Base-by-base conservation (phyloP, 768 basidiomycete genomes). In the Amanita phalloides region DNA sequence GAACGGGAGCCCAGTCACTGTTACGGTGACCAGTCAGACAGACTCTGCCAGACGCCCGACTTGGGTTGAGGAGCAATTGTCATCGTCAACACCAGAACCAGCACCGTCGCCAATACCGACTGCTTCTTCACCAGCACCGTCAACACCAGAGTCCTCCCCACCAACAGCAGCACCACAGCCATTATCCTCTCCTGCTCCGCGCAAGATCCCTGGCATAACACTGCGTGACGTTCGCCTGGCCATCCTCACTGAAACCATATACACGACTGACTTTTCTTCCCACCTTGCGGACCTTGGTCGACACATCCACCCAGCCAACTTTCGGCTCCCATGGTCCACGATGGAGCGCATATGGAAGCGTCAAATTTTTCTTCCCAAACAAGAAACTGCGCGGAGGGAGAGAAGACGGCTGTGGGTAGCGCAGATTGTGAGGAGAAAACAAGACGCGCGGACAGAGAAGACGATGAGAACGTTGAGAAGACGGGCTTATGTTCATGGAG, bases 271-370 rank as follows among this genome's bases (percentile, higher is more conserved):
- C 17, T 53, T 41, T 28, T 10, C 39, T 1, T 47, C 45, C 17
- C 53, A 53, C 17, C 37, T 53, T 20, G 20, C 41, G 9, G n/a
- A 25, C 23, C 53, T 53, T 13, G 46, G 51, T 20, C 45, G 45
- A 8, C 45, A 47, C 44, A 32, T 53, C 23, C 46, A 53, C 39
- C 45, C 47, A 10, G 6, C 53, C 17, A 52, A 52, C 51, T 52
- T 52, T 28, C 45, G 53, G 14, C 46, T 53, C 2, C 43, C 53
- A 4, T 53, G 53, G 45, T 25, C 20, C n/a, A 48, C 23, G 8
- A 53, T 53, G 53, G 53, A 48, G 25, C 41, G 46, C 3, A 47
- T 48, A 39, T 48, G 47, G 45, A 47, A 53, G 28, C 13, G 47
- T 23, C 51, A 52, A 35, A 13, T 52, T 6, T 26, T 53, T 8